phyloP scores from a whole-genome alignment of 169 alveolate species.

The Plasmodium yoelii region DNA sequence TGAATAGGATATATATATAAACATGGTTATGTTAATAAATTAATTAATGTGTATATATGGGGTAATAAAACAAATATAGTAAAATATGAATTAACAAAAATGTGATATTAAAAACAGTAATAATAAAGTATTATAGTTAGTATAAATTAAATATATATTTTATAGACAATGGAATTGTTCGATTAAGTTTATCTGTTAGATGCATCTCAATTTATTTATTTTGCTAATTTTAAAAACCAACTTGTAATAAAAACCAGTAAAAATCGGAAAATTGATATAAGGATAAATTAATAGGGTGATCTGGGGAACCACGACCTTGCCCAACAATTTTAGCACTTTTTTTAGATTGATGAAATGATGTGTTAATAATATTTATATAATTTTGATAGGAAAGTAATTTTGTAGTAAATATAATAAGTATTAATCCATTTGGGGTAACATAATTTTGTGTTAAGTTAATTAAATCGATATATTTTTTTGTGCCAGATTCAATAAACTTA shows the following conservation, averaged over 20 bases:
- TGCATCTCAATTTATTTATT: no score
- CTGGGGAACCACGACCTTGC: constrained; percentile 70
- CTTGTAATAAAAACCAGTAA: constrained; percentile 63
- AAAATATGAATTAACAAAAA: no score
- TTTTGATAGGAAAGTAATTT: constrained; percentile 64
- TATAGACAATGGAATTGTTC: no score
- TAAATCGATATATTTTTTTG: constrained; percentile 18
- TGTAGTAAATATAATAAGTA: constrained; percentile 52
- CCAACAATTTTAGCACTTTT: constrained; percentile 60
- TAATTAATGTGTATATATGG: no score
- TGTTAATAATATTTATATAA: constrained; percentile 53
- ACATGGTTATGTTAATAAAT: no score
- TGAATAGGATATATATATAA: no score
- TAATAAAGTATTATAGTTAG: no score
- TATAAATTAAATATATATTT: no score
- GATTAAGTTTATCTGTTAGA: no score
- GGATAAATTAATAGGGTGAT: constrained; percentile 37
- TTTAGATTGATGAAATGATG: constrained; percentile 34
- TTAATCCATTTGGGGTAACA: constrained; percentile 32
- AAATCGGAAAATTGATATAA: constrained; percentile 46
- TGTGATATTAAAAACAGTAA: no score
- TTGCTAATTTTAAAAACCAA: background rate
- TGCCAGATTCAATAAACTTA: constrained; percentile 33
- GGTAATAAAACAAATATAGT: no score
- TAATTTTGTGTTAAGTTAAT: constrained; percentile 51